Conservation (phyloP, 2,329 filamentous ascomycete species). For the Colletotrichum coccodes region DNA sequence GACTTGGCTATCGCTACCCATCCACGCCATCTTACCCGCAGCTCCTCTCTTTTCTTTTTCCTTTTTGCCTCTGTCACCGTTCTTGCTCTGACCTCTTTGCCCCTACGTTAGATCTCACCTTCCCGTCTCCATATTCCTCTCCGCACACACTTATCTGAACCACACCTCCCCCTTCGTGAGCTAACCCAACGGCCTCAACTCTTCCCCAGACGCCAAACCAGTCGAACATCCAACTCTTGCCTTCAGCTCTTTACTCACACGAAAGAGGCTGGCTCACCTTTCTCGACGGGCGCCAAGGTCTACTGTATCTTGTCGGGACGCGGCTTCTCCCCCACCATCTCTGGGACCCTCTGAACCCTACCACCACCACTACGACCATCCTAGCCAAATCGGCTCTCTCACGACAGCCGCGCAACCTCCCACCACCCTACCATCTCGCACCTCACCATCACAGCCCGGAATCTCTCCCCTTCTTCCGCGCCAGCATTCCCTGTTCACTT, state of each 20-base stretch:
- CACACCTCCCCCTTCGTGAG: not conserved
- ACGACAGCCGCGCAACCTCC: slow-evolving; percentile 33
- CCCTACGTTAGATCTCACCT: slow-evolving; percentile 11
- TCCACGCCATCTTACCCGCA: not conserved
- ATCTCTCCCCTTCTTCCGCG: slow-evolving; percentile 26
- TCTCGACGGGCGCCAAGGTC: slow-evolving; percentile 12
- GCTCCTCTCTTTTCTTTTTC: slow-evolving; percentile 13
- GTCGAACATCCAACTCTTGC: not conserved
- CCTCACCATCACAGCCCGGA: slow-evolving; percentile 19
- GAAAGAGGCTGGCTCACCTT: slow-evolving; percentile 17
- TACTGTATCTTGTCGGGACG: slow-evolving; percentile 2
- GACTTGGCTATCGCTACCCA: slow-evolving; percentile 9
- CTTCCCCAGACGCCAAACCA: slow-evolving; percentile 1
- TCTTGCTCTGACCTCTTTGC: slow-evolving; percentile 25
- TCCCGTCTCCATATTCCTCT: not conserved
- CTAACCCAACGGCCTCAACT: not conserved
- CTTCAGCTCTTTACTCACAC: slow-evolving; percentile 1
- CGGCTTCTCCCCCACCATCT: slow-evolving; percentile 32
- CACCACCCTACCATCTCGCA: slow-evolving; percentile 25
- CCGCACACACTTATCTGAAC: slow-evolving; percentile 20
- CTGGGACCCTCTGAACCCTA: slow-evolving; percentile 23
- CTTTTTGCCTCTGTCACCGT: slow-evolving; percentile 2
- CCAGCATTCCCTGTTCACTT: slow-evolving; percentile 13
- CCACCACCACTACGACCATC: slow-evolving; percentile 29
- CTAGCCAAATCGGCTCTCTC: slow-evolving; percentile 35